Conservation (phyloP, 352 stramenopile species). For the Pseudoperonospora humuli region DNA sequence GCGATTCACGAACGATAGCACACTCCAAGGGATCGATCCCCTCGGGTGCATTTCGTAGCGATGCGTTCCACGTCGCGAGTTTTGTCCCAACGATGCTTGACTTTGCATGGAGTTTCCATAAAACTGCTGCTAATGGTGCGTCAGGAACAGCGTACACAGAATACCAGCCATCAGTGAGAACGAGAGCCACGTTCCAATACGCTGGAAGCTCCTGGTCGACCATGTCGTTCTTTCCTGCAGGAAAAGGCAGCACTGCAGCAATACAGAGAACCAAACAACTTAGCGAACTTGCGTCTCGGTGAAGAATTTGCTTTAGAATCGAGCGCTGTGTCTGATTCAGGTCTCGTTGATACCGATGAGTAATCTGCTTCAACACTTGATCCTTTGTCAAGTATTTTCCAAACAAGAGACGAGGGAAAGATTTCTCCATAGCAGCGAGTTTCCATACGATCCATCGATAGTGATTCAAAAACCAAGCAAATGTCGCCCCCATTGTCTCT, state of each 20-base stretch:
- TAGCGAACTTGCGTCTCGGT: slow-evolving; percentile 54
- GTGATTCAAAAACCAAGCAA: slow-evolving; percentile 64
- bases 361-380: slow-evolving; percentile 52
- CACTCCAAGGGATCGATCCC: slow-evolving; percentile 64
- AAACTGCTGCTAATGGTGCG: slow-evolving; percentile 20
- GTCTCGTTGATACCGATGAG: slow-evolving; percentile 43
- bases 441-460: slow-evolving; percentile 73
- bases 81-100: slow-evolving; percentile 47
- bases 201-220: slow-evolving; percentile 36
- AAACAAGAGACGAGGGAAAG: slow-evolving; percentile 40
- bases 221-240: slow-evolving; percentile 13
- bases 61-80: slow-evolving; percentile 58
- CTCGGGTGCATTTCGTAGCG: slow-evolving; percentile 51
- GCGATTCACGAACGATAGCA: slow-evolving; percentile 25
- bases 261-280: slow-evolving; percentile 63
- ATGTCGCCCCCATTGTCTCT: slow-evolving; percentile 26
- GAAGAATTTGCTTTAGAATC: slow-evolving; percentile 59
- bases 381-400: slow-evolving; percentile 49
- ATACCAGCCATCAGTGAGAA: slow-evolving; percentile 75
- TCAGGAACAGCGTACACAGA: slow-evolving; percentile 54
- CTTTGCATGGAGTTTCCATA: slow-evolving; percentile 42
- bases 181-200: slow-evolving; percentile 47
- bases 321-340: slow-evolving; percentile 42
- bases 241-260: slow-evolving; percentile 41
- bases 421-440: slow-evolving; percentile 44